These are phyloP conservation scores for Beauveria pseudobassiana DNA, from an alignment of 2,329 filamentous ascomycete genomes.

Conservation along the genomic window DNA sequence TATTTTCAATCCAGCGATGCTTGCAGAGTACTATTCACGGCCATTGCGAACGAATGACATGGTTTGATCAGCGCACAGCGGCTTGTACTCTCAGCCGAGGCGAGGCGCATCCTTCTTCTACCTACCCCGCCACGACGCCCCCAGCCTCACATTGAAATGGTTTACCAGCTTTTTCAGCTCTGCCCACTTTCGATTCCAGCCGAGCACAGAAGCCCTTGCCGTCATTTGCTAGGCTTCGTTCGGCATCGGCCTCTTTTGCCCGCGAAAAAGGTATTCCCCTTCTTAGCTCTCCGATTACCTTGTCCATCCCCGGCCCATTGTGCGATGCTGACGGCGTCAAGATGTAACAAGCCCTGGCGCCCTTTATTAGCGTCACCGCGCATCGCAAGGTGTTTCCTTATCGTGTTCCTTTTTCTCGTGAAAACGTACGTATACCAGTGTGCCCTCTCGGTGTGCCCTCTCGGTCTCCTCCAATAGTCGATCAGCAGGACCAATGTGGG, in stretches of 20 bases:
- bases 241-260: neutral
- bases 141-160: neutral
- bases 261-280: neutral
- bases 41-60: neutral
- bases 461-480: neutral
- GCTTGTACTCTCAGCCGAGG: neutral
- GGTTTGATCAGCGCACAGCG: neutral
- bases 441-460: conserved; percentile 2
- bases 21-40: too few relatives aligned
- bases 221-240: neutral
- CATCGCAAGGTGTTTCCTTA: neutral
- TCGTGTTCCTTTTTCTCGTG: neutral
- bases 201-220: neutral
- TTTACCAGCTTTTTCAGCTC: neutral
- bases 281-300: neutral
- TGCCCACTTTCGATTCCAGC: neutral
- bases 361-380: neutral
- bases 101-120: neutral
- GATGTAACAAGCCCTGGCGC: neutral
- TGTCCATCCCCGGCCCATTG: neutral
- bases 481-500: neutral
- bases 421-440: neutral
- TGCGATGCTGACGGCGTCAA: neutral
- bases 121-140: neutral
- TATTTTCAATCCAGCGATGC: too few relatives aligned